Base-by-base conservation (phyloP, 495 filamentous ascomycete species). In the Tuber umbilicatum region DNA sequence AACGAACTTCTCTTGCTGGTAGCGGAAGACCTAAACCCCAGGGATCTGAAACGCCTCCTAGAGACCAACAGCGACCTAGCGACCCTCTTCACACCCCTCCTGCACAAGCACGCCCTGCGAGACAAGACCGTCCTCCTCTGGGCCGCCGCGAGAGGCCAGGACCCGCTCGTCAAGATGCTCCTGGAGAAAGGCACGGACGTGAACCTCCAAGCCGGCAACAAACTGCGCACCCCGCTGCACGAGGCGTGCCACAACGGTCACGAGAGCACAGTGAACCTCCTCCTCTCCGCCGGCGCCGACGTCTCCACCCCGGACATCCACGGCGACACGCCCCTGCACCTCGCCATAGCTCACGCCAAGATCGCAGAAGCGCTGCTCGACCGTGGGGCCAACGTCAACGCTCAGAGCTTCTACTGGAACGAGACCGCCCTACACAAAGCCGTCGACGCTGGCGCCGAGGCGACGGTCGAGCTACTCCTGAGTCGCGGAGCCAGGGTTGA, bases 151-250 rank as follows among this genome's bases (percentile, higher is more conserved):
- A 64, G 12, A 1, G 55, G 55, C 14, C 55, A 64, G 2, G 35
- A 37, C 23, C 10, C 38, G 21, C 69, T 75, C 19, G 71, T 74
- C 27, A 40, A 68, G 7, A 27, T 74, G n/a, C 77, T 79, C 21
- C 68, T 78, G 37, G 39, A 43, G 0, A 43, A 76, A 37, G 76
- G 74, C 38, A 70, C 76, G 4, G 73, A 76, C 38, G 37, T 72
- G 7, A 72, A 76, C 31, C 70, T 70, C 39, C 68, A 47, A 12
- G 37, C 69, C 35, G 45, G 27, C 21, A 17, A 50, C 40, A 41
- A 69, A 10, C 77, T 75, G 2, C 21, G 50, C 43, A 82, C 80
- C 5, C 75, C 80, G 1, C 80, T 82, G 17, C 77, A 79, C 70
- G 72, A 69, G 16, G 80, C 81, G 21, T 75, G 17, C 47, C 16